phyloP scores from a whole-genome alignment of 805 yeast genomes.

The Lachancea kluyveri region DNA sequence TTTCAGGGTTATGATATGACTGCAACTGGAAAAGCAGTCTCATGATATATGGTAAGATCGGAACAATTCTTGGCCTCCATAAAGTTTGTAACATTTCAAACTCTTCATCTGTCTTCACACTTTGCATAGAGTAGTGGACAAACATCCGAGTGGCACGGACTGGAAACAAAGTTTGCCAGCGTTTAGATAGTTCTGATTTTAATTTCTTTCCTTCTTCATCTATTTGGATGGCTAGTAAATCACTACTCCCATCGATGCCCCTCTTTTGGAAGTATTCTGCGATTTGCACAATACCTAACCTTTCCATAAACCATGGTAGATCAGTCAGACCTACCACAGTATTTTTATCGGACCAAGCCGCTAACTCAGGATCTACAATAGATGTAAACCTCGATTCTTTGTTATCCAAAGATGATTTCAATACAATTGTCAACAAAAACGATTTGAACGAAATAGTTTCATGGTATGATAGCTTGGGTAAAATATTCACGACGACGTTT shows the following conservation, averaged over 20 bases:
- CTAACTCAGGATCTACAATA: slow-evolving; percentile 88
- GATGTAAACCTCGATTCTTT: slow-evolving; percentile 74
- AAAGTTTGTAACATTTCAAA: slow-evolving; percentile 58
- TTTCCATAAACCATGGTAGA: slow-evolving; percentile 96
- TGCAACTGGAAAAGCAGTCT: slow-evolving; percentile 86
- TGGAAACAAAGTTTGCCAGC: slow-evolving; percentile 93
- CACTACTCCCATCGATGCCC: slow-evolving; percentile 70
- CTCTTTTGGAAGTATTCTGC: slow-evolving; percentile 84
- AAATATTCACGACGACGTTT: slow-evolving; percentile 64
- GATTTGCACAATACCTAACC: slow-evolving; percentile 89
- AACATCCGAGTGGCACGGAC: slow-evolving; percentile 92
- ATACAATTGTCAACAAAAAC: slow-evolving; percentile 84
- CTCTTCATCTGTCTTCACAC: slow-evolving; percentile 72
- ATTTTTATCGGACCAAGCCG: slow-evolving; percentile 87
- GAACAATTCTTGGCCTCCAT: slow-evolving; percentile 92
- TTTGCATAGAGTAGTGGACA: slow-evolving; percentile 92
- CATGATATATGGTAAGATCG: slow-evolving; percentile 84
- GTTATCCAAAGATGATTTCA: slow-evolving; percentile 67
- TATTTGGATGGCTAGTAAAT: slow-evolving; percentile 72
- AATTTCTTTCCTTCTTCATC: slow-evolving; percentile 80
- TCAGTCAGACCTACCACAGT: slow-evolving; percentile 87
- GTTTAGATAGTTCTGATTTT: slow-evolving; percentile 73
- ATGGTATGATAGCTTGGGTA: slow-evolving; percentile 75
- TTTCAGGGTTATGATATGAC: slow-evolving; percentile 88
- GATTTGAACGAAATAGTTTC: slow-evolving; percentile 93